Percentiles rank a stretch among this genome's conserved stretches.
Conservation (phyloP, 805 yeast species). For the Cyberlindnera amylophila region DNA sequence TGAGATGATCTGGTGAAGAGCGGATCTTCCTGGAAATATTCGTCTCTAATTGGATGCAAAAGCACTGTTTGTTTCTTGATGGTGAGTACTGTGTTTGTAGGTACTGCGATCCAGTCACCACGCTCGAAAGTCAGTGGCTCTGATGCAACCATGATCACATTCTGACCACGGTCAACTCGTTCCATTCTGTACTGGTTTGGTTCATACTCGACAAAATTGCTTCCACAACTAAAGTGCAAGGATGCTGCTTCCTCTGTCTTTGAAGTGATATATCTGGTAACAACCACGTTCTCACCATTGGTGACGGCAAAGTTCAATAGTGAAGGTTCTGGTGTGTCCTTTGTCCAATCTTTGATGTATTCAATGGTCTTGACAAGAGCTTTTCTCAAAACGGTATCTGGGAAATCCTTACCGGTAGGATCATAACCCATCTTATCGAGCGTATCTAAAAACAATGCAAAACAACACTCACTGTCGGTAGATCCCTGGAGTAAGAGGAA, state of each 20-base stretch:
- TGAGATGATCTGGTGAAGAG: constrained; percentile 65
- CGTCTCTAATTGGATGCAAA: constrained; percentile 87
- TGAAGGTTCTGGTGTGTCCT: constrained; percentile 73
- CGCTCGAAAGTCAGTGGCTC: constrained; percentile 96
- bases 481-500: constrained; percentile 84
- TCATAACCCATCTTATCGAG: constrained; percentile 72
- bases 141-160: constrained; percentile 93
- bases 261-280: constrained; percentile 84
- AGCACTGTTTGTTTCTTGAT: constrained; percentile 82
- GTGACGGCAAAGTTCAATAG: constrained; percentile 91
- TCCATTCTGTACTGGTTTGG: constrained; percentile 96
- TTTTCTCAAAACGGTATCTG: constrained; percentile 54
- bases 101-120: constrained; percentile 96
- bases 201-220: constrained; percentile 81
- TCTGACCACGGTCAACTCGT: constrained; percentile 85
- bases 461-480: constrained; percentile 94
- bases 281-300: constrained; percentile 84
- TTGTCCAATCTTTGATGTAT: constrained; percentile 75
- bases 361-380: constrained; percentile 76
- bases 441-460: constrained; percentile 81
- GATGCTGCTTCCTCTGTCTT: constrained; percentile 95
- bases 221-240: constrained; percentile 89
- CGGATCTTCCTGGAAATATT: constrained; percentile 76
- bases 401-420: constrained; percentile 49
- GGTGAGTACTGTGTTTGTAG: constrained; percentile 83